These are phyloP conservation scores for Teunomyces funiuensis DNA, from an alignment of 805 yeast genomes.

Conservation along the genomic window DNA sequence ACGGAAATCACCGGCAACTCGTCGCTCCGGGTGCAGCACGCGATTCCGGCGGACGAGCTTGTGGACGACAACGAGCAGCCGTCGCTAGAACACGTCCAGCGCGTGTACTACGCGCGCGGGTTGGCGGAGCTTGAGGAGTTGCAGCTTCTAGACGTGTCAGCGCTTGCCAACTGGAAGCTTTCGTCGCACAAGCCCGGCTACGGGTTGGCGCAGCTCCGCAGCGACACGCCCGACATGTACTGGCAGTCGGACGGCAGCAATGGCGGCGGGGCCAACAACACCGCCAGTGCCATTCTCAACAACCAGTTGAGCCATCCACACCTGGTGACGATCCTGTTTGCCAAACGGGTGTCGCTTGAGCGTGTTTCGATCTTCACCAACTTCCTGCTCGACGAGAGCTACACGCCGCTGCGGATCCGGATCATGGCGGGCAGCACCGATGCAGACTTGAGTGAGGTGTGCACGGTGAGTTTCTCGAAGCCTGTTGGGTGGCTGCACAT, in stretches of 20 bases:
- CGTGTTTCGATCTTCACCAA: conserved; percentile 72
- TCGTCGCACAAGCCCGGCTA: conserved; percentile 73
- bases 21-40: conserved; percentile 26
- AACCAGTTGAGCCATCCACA: conserved; percentile 70
- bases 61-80: conserved; percentile 32
- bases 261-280: conserved; percentile 26
- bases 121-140: conserved; percentile 53
- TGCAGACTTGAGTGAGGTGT: conserved; percentile 68
- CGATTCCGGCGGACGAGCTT: conserved; percentile 29
- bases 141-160: conserved; percentile 74
- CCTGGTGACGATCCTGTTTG: conserved; percentile 70
- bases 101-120: conserved; percentile 45
- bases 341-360: conserved; percentile 69
- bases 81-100: conserved; percentile 39
- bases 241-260: conserved; percentile 93
- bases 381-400: conserved; percentile 77
- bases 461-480: conserved; percentile 54
- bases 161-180: conserved; percentile 79
- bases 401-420: conserved; percentile 75
- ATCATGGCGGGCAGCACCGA: conserved; percentile 73
- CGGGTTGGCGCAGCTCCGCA: conserved; percentile 70
- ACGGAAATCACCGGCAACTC: conserved; percentile 15
- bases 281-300: conserved; percentile 24
- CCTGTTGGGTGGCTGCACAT: conserved; percentile 82
- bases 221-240: conserved; percentile 66